Base-by-base conservation (phyloP, 1,139 yeast genomes). In the Debaryomyces nepalensis region DNA sequence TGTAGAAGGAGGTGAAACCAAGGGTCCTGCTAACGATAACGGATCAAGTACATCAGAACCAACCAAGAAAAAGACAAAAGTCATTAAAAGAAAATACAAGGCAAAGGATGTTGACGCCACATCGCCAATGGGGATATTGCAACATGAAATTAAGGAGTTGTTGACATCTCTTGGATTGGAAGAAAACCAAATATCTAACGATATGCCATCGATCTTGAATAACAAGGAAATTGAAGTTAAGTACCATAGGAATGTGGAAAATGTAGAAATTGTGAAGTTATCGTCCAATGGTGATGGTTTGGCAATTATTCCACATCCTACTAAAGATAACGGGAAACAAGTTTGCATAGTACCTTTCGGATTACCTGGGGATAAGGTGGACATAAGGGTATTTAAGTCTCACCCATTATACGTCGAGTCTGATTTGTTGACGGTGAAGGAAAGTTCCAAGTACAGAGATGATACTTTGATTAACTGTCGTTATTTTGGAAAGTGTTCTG, bases 261-360 rank as follows among this genome's bases (percentile, higher is more conserved):
- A 80, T 46, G 90, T 87, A n/a, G 62, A 75, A 46, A 72, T 93
- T 26, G 53, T 75, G 24, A 70, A 70, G 38, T 66, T 86, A 23
- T 72, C 88, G 8, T 85, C 97, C 1, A 86, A 82, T 49, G 98
- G 98, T 42, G 93, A 86, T 52, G 91, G 93, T 2, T 54, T 87
- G 24, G 89, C 84, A 0, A 48, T 86, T 5, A 73, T 85, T 24
- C 64, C 72, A 5, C 82, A 82, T 55, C 90, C 90, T 1, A 73
- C 68, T 4, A 70, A 66, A 38, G 47, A 55, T 1, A 62, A 57
- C n/a, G 59, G 57, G 39, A 59, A 56, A 36, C 83, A 78, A 54
- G 59, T 78, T 16, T 79, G 69, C 2, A 67, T 88, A 9, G 80
- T 93, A 4, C 99, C 99, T 10, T 93, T 87, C 67, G 87, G 91